Conservation (phyloP, 1,284 basidiomycete species). For the Tetrapyrgos nigripes region DNA sequence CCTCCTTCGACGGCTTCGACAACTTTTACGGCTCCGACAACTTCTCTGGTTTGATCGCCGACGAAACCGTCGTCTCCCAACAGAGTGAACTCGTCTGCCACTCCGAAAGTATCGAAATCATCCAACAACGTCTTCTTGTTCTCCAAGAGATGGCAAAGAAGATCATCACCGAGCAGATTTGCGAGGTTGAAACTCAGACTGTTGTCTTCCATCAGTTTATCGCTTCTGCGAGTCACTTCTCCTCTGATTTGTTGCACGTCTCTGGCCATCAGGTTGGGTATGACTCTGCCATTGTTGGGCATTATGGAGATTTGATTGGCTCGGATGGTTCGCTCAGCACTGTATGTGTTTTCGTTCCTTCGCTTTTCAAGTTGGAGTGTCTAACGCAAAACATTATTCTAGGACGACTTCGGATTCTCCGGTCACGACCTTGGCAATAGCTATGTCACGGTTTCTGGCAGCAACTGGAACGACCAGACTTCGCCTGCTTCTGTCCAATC, state of each 20-base stretch:
- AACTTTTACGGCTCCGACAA: conserved; percentile 17
- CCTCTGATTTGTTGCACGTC: conserved; percentile 2
- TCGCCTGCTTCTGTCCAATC: conserved; percentile 16
- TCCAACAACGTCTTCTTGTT: conserved; percentile 48
- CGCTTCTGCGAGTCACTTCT: conserved; percentile 8
- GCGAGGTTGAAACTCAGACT: background rate
- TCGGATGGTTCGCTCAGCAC: conserved; percentile 16
- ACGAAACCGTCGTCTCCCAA: conserved; percentile 11
- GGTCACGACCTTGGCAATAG: conserved; percentile 16
- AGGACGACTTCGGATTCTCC: conserved; percentile 15
- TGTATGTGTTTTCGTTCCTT: background rate
- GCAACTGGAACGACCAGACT: conserved; percentile 20
- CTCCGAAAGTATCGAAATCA: conserved; percentile 38
- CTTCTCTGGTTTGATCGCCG: conserved; percentile 8
- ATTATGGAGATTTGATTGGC: conserved; percentile 10
- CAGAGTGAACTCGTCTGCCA: conserved; percentile 44
- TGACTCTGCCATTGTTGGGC: conserved; percentile 16
- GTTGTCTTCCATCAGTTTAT: conserved; percentile 14
- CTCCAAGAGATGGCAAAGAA: conserved; percentile 46
- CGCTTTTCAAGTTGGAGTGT: background rate
- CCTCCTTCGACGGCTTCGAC: conserved; percentile 19
- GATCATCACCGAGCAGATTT: background rate
- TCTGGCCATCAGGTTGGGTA: conserved; percentile 11
- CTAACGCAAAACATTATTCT: background rate
- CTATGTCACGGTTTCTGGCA: conserved; percentile 15